Conservation (phyloP, 306 rosid genomes). For the Vigna unguiculata region DNA sequence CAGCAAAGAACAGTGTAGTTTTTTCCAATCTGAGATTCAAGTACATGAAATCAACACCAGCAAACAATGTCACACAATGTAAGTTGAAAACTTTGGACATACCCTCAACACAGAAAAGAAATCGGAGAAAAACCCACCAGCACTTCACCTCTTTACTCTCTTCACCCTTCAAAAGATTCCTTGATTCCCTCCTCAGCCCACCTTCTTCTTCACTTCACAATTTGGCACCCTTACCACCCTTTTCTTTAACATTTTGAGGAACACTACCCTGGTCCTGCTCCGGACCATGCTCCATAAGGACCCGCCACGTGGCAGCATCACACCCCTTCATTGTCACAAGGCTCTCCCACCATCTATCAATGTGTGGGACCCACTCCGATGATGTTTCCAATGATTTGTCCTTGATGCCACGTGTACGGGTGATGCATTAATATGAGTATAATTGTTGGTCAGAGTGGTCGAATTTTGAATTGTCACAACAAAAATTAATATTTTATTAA, state of each 20-base stretch:
- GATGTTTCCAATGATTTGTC: conserved; percentile 66
- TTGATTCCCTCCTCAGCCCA: conserved; percentile 53
- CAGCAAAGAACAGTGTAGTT: conserved; percentile 49
- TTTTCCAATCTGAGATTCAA: conserved; percentile 64
- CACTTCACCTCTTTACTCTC: conserved; percentile 45
- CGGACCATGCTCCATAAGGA: neutral
- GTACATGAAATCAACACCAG: conserved; percentile 39
- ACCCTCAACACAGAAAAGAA: conserved; percentile 57
- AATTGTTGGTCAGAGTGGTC: conserved; percentile 57
- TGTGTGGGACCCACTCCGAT: conserved; percentile 51
- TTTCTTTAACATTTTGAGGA: conserved; percentile 45
- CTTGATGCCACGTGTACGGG: conserved; percentile 62
- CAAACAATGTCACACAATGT: conserved; percentile 39
- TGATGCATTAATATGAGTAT: conserved; percentile 57
- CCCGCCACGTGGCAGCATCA: conserved; percentile 24
- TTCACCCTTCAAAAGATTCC: conserved; percentile 54
- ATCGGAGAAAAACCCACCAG: conserved; percentile 57
- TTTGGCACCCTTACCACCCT: conserved; percentile 36
- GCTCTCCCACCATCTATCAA: neutral
- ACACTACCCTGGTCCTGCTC: conserved; percentile 7
- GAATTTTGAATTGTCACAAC: conserved; percentile 47
- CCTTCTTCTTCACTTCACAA: conserved; percentile 48
- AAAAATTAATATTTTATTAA: conserved; percentile 36
- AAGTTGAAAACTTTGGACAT: conserved; percentile 47
- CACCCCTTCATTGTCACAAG: neutral